Percentiles rank a stretch among this genome's conserved stretches.
Evolutionary conservation across 139 green algal genomes (phyloP).

Genomic region (Ettlia oleoabundans): DNA sequence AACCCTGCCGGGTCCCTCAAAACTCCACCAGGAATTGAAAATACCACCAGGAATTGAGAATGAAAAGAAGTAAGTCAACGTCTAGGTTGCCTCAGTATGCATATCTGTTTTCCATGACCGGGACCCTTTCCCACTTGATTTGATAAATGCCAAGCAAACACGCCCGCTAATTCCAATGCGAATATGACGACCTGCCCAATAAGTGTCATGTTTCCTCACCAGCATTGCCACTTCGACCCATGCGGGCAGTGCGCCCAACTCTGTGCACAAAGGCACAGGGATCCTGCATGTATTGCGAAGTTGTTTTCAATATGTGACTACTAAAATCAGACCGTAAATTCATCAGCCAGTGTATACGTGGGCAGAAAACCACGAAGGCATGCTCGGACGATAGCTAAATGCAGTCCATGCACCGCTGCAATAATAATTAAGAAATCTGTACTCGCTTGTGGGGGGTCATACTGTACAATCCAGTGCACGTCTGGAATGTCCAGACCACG

Average conservation of each 20-base stretch:
- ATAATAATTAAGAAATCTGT: conserved; percentile 17
- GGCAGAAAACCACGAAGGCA: no score
- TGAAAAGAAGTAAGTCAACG: background rate
- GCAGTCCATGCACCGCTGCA: background rate
- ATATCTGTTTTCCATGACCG: no score
- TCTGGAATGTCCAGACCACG: conserved; percentile 93
- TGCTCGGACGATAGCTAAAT: background rate
- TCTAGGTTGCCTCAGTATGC: no score
- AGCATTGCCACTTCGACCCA: conserved; percentile 77
- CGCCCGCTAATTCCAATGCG: no score
- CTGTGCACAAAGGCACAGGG: conserved; percentile 86
- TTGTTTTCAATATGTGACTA: no score
- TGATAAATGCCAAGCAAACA: no score
- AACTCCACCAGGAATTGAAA: background rate
- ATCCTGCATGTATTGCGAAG: conserved; percentile 85
- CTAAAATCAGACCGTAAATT: no score
- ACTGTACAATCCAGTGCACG: conserved; percentile 87
- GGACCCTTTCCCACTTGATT: no score
- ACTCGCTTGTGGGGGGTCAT: conserved; percentile 78
- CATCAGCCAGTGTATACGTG: no score
- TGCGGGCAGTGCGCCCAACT: conserved; percentile 90
- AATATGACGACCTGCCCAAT: background rate
- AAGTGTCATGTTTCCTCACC: background rate
- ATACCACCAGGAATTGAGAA: background rate
- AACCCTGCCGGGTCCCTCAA: background rate